Percentiles rank a stretch among this genome's conserved stretches.
These are phyloP conservation scores for Colletotrichum spaethianum DNA, from an alignment of 2,329 filamentous ascomycete genomes.

Conservation along the genomic window DNA sequence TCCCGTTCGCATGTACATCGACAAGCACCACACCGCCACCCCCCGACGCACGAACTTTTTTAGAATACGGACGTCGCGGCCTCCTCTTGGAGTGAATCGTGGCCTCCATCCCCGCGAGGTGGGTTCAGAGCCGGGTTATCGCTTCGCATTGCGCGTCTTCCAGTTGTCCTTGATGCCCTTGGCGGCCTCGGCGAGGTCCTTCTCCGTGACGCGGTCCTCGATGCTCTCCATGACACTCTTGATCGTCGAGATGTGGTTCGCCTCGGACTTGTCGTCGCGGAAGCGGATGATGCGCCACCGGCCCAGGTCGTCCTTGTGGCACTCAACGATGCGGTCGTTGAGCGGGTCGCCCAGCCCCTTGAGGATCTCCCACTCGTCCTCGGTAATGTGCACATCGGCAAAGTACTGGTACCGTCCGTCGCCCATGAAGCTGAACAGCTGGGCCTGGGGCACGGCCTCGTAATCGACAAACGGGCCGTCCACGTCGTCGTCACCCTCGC, in stretches of 20 bases:
- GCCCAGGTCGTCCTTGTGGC: slow-evolving; percentile 80
- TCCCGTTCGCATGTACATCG: neutral
- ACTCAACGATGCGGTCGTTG: slow-evolving; percentile 92
- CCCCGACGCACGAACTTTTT: neutral
- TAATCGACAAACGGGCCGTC: slow-evolving; percentile 80
- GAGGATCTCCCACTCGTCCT: slow-evolving; percentile 86
- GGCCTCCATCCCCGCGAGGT: neutral
- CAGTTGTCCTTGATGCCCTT: slow-evolving; percentile 83
- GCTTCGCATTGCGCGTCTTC: slow-evolving; percentile 70
- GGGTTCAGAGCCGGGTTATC: neutral
- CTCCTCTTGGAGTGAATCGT: neutral
- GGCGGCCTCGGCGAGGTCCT: slow-evolving; percentile 81
- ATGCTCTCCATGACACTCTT: slow-evolving; percentile 92
- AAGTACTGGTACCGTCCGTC: slow-evolving; percentile 76
- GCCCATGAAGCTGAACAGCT: slow-evolving; percentile 79
- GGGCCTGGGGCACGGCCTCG: slow-evolving; percentile 81
- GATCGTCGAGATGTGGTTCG: slow-evolving; percentile 89
- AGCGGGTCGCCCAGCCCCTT: slow-evolving; percentile 82
- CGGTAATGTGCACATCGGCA: slow-evolving; percentile 76
- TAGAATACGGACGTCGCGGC: neutral
- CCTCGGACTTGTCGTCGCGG: slow-evolving; percentile 91
- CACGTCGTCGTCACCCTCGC: slow-evolving; percentile 77
- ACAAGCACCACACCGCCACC: neutral
- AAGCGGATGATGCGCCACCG: slow-evolving; percentile 92
- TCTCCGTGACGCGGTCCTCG: slow-evolving; percentile 84